These are phyloP conservation scores for Phytopythium litorale DNA, from an alignment of 352 stramenopile genomes.

Conservation along the genomic window DNA sequence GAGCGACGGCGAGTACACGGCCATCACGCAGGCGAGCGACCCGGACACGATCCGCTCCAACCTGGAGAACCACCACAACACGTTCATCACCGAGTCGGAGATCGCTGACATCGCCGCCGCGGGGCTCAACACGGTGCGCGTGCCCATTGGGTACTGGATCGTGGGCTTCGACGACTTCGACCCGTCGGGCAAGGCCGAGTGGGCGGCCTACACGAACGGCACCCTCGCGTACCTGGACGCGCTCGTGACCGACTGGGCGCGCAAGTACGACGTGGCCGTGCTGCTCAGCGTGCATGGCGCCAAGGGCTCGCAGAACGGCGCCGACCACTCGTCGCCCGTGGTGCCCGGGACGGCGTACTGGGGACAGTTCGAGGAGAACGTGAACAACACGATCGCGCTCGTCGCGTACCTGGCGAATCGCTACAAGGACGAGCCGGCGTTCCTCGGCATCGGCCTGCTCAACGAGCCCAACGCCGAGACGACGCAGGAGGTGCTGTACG, in stretches of 20 bases:
- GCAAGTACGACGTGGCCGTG: constrained; percentile 39
- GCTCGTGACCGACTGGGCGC: constrained; percentile 35
- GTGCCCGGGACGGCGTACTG: constrained; percentile 27
- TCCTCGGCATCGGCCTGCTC: constrained; percentile 47
- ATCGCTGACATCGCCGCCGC: constrained; percentile 40
- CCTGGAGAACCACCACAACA: constrained; percentile 50
- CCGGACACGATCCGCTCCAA: constrained; percentile 31
- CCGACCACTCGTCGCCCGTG: constrained; percentile 48
- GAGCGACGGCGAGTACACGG: constrained; percentile 51
- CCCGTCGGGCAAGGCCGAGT: constrained; percentile 27
- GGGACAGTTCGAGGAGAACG: constrained; percentile 36
- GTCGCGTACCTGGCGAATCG: constrained; percentile 33
- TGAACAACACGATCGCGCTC: constrained; percentile 28
- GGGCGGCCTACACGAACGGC: constrained; percentile 30
- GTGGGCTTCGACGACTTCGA: constrained; percentile 34
- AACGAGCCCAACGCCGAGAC: constrained; percentile 45
- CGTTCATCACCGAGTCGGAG: constrained; percentile 67
- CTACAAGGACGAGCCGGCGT: constrained; percentile 45
- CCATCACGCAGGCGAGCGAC: constrained; percentile 38
- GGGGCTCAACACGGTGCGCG: constrained; percentile 53
- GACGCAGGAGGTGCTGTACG: constrained; percentile 32
- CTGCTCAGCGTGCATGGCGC: constrained; percentile 53
- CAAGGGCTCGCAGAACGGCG: constrained; percentile 58
- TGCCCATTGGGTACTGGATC: constrained; percentile 63
- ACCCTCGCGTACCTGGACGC: constrained; percentile 41